These are phyloP conservation scores for Ambrosiella xylebori DNA, from an alignment of 2,329 filamentous ascomycete genomes.

Conservation along the genomic window DNA sequence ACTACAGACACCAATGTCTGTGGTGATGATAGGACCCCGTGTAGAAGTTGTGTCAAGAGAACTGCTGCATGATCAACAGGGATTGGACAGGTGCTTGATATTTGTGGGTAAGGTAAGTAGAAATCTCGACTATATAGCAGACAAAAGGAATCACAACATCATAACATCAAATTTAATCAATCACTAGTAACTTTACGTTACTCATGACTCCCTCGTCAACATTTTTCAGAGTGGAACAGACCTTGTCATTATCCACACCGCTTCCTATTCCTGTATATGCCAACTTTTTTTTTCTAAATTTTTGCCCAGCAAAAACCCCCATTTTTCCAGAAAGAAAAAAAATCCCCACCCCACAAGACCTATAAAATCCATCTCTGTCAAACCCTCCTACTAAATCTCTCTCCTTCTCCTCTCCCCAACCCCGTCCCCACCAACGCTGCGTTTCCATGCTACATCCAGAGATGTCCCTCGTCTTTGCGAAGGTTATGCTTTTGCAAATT, in stretches of 20 bases:
- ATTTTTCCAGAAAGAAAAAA: no score
- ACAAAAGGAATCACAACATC: background rate
- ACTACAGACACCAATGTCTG: background rate
- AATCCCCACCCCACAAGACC: background rate
- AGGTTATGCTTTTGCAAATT: conserved; percentile 12
- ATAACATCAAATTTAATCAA: background rate
- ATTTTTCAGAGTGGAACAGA: no score
- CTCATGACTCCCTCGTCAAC: background rate
- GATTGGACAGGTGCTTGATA: no score
- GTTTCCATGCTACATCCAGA: conserved; percentile 88
- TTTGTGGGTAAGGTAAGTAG: no score
- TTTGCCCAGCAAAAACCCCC: background rate
- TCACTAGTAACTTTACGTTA: background rate
- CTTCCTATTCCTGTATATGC: background rate
- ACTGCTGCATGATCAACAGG: no score
- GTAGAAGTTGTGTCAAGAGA: no score
- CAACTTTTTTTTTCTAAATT: background rate
- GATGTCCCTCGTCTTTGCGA: conserved; percentile 19
- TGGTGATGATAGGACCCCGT: background rate
- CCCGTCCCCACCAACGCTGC: conserved; percentile 80
- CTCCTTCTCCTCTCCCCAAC: conserved; percentile 33
- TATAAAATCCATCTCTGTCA: background rate
- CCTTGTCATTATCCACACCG: no score
- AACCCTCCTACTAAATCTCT: conserved; percentile 13
- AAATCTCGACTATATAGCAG: no score